Conservation (phyloP, 2,329 filamentous ascomycete species). For the Immersiporthe knoxdaviesiana region DNA sequence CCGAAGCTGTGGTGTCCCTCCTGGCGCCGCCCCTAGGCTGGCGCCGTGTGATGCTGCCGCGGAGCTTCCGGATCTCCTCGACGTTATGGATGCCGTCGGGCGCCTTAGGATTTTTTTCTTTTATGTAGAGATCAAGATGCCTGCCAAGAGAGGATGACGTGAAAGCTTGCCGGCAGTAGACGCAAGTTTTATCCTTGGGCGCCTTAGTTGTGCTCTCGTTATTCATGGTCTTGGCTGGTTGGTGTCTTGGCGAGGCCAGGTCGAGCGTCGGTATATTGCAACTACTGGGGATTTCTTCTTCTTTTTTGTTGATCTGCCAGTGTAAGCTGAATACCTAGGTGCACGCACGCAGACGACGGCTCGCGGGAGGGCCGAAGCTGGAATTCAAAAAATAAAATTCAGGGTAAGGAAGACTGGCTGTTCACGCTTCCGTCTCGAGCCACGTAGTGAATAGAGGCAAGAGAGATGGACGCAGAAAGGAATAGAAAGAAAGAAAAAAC, state of each 20-base stretch:
- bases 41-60: slow-evolving; percentile 83
- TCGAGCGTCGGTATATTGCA: slow-evolving; percentile 10
- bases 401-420: not conserved
- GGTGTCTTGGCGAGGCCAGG: slow-evolving; percentile 30
- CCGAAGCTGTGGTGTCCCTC: slow-evolving; percentile 61
- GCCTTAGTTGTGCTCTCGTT: slow-evolving; percentile 52
- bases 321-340: slow-evolving; percentile 2
- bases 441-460: not conserved
- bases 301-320: slow-evolving; percentile 1
- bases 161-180: slow-evolving; percentile 86
- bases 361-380: not conserved
- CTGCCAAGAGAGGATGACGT: slow-evolving; percentile 92
- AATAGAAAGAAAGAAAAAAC: too few species aligned
- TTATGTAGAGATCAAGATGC: slow-evolving; percentile 92
- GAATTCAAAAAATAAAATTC: not conserved
- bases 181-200: slow-evolving; percentile 84
- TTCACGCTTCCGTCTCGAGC: not conserved
- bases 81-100: slow-evolving; percentile 88
- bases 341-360: not conserved
- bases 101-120: slow-evolving; percentile 87
- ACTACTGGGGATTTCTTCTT: not conserved
- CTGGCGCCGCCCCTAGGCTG: slow-evolving; percentile 72
- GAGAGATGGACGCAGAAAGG: not conserved
- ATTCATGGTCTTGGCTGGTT: slow-evolving; percentile 35
- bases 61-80: slow-evolving; percentile 81